Base-by-base conservation (phyloP, 2,329 filamentous ascomycete species). In the Paracoccidioides lutzii region DNA sequence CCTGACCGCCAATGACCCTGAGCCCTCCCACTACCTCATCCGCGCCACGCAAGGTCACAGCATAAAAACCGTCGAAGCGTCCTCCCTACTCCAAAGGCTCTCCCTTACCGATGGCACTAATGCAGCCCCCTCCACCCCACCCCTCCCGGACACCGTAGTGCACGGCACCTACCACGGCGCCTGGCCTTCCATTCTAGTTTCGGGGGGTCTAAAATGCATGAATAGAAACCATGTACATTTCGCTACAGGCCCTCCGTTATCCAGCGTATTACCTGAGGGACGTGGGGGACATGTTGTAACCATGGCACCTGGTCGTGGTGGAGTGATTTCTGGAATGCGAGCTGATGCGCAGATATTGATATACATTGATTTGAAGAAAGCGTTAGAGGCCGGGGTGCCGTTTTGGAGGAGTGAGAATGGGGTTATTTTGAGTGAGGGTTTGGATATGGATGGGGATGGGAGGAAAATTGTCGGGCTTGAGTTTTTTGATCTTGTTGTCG, bases 31-130 rank as follows among this genome's bases (percentile, higher is more conserved):
- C 69, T 96, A 84, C 75, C 78, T 94, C 37, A 96, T 98, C 72
- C 89, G 93, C 65, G 93, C 93, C 33, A 95, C 94, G 66, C 93
- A 97, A 74, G 93, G 93, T 55, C 93, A 97, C 75, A 89, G 82
- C 64, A 87, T 98, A 66, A 82, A 83, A 65, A 73, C 83, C 5
- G 63, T 84, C 40, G 84, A 88, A 33, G 82, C 82, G n/a, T 81
- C 84, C 49, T 79, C 79, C 0, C 78, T 94, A 2, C 80, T 95
- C 3, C 78, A 76, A 22, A 83, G 84, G 5, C 76, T 96, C 56
- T 83, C 81, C 1, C 66, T 81, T 0, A 78, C 78, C 67, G 5
- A 78, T 65, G 59, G 63, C 50, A 38, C 5, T 28, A 2, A 22
- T 28, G 40, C 14, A 5, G 9, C 14, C 8, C 3, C 40, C 15